These are phyloP conservation scores for Leccinum solheimii DNA, from an alignment of 1,284 basidiomycete genomes.

Conservation along the genomic window DNA sequence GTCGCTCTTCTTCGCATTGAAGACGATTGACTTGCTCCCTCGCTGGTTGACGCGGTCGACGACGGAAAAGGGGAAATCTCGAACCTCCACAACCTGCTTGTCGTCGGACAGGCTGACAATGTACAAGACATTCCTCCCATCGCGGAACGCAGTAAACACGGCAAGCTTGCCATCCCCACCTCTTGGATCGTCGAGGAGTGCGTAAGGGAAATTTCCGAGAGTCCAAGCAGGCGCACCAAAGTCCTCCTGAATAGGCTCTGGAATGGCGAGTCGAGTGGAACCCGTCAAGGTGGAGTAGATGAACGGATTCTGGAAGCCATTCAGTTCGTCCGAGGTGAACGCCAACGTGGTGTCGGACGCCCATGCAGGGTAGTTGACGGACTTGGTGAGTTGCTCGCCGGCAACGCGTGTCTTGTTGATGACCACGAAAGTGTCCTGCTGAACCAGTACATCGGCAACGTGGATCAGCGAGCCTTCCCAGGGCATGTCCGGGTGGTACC, in stretches of 20 bases:
- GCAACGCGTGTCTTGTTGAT: slow-evolving; percentile 42
- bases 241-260: slow-evolving; percentile 49
- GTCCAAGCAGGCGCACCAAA: slow-evolving; percentile 59
- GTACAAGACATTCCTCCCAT: slow-evolving; percentile 54
- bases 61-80: slow-evolving; percentile 47
- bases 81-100: slow-evolving; percentile 30
- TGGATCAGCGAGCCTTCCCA: slow-evolving; percentile 71
- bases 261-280: slow-evolving; percentile 43
- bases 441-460: slow-evolving; percentile 49
- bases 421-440: slow-evolving; percentile 34
- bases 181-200: slow-evolving; percentile 39
- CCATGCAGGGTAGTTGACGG: slow-evolving; percentile 63
- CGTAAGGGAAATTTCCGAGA: slow-evolving; percentile 52
- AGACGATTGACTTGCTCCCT: slow-evolving; percentile 28
- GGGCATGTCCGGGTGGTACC: slow-evolving; percentile 82
- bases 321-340: slow-evolving; percentile 64
- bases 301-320: slow-evolving; percentile 67
- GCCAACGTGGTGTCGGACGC: slow-evolving; percentile 55
- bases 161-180: slow-evolving; percentile 35
- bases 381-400: slow-evolving; percentile 49
- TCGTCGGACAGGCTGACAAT: slow-evolving; percentile 43
- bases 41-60: slow-evolving; percentile 44
- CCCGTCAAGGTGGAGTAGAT: slow-evolving; percentile 40
- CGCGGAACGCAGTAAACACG: slow-evolving; percentile 49
- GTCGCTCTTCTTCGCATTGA: slow-evolving; percentile 25